phyloP scores from a whole-genome alignment of 2,329 filamentous ascomycete genomes.

The Leptoxyphium fumago region DNA sequence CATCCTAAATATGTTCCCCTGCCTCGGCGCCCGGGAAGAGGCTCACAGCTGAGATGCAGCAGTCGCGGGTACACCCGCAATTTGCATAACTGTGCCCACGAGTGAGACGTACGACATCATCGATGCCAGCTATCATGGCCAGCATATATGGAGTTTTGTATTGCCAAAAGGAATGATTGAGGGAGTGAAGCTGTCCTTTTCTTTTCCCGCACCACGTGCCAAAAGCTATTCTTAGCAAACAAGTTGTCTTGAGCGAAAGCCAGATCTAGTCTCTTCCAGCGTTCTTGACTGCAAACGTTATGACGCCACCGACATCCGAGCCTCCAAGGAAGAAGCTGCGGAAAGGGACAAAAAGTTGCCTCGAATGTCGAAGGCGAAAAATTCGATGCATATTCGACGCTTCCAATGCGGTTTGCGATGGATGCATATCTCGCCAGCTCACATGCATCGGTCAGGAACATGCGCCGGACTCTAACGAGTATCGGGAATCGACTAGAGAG shows the following conservation, averaged over 20 bases:
- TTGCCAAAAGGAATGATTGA: background rate
- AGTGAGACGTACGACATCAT: background rate
- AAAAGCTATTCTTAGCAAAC: background rate
- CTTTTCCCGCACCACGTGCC: background rate
- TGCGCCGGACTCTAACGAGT: background rate
- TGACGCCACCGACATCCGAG: background rate
- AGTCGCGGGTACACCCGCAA: background rate
- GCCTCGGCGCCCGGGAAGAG: background rate
- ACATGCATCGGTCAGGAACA: constrained; percentile 1
- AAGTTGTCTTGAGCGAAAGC: background rate
- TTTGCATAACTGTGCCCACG: background rate
- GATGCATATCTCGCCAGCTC: constrained; percentile 1
- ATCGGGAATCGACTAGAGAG: constrained; percentile 1
- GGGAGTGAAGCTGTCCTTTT: background rate
- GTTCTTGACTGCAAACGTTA: background rate
- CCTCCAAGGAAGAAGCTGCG: constrained; percentile 2
- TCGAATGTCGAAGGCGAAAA: constrained; percentile 2
- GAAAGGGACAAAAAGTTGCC: constrained; percentile 2
- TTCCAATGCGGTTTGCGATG: constrained; percentile 1
- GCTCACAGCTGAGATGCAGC: too few species aligned
- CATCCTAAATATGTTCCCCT: too few species aligned
- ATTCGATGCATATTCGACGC: constrained; percentile 1
- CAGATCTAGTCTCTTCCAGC: background rate
- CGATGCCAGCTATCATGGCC: background rate
- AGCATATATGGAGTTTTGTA: background rate